Percentiles rank a stretch among this genome's conserved stretches.
Evolutionary conservation across 192 early-diverging fungal genomes (phyloP).

Genomic region (Borealophlyctis nickersoniae): DNA sequence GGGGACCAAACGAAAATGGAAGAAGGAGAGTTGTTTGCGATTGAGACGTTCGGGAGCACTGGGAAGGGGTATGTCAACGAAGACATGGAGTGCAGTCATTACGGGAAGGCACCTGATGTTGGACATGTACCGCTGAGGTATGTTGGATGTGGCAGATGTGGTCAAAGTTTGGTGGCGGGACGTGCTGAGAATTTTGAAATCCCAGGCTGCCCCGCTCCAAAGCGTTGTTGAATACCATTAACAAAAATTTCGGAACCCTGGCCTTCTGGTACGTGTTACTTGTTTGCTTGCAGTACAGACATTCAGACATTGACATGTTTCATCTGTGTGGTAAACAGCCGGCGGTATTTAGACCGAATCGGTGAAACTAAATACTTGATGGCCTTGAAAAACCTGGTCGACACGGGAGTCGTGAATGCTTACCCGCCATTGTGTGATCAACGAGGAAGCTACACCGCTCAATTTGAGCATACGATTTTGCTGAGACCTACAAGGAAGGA

Average conservation of each 20-base stretch:
- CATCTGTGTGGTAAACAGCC: constrained; percentile 26
- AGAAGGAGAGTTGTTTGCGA: constrained; percentile 68
- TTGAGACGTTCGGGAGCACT: constrained; percentile 97
- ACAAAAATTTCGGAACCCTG: constrained; percentile 88
- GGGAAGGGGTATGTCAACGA: constrained; percentile 87
- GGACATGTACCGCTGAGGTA: constrained; percentile 67
- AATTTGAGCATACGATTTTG: constrained; percentile 94
- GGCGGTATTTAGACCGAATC: constrained; percentile 89
- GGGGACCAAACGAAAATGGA: constrained; percentile 92
- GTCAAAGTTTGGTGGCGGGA: background rate
- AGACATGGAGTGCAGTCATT: constrained; percentile 90
- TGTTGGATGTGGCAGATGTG: background rate
- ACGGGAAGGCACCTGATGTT: constrained; percentile 64
- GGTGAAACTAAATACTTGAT: constrained; percentile 88
- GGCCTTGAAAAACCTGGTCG: constrained; percentile 81
- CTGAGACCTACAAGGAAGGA: constrained; percentile 88
- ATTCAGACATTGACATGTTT: background rate
- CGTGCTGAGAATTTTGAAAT: background rate
- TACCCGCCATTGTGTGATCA: constrained; percentile 89
- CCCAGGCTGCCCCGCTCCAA: constrained; percentile 69
- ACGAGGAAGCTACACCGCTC: constrained; percentile 88
- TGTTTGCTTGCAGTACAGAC: constrained; percentile 11
- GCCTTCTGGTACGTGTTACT: constrained; percentile 69
- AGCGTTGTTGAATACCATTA: constrained; percentile 73
- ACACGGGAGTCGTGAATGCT: constrained; percentile 73